Conservation (phyloP, 495 filamentous ascomycete species). For the Hyaloscypha variabilis region DNA sequence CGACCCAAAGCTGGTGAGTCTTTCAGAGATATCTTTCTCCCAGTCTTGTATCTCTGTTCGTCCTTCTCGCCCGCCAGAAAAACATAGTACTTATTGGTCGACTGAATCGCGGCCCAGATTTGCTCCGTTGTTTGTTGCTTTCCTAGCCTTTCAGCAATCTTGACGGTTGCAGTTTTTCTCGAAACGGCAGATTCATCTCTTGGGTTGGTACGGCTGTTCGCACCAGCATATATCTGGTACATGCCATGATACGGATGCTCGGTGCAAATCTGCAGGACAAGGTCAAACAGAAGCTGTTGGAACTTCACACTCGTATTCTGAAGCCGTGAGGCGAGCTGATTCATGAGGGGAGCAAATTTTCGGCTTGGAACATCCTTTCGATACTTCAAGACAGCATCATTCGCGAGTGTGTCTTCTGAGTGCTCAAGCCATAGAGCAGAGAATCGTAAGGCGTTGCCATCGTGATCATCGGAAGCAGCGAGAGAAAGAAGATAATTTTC, state of each 20-base stretch:
- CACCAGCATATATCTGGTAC: slow-evolving; percentile 89
- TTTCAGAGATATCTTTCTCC: slow-evolving; percentile 62
- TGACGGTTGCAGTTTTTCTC: slow-evolving; percentile 70
- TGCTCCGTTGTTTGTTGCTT: slow-evolving; percentile 43
- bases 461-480: slow-evolving; percentile 79
- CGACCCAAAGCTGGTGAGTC: slow-evolving; percentile 56
- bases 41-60: slow-evolving; percentile 60
- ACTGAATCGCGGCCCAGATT: slow-evolving; percentile 69
- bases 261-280: slow-evolving; percentile 79
- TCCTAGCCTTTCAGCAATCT: slow-evolving; percentile 60
- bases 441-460: slow-evolving; percentile 91
- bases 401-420: slow-evolving; percentile 69
- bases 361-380: slow-evolving; percentile 76
- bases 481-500: slow-evolving; percentile 92
- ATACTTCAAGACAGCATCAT: slow-evolving; percentile 71
- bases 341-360: slow-evolving; percentile 94
- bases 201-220: slow-evolving; percentile 61
- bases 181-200: slow-evolving; percentile 74
- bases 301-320: slow-evolving; percentile 69
- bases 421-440: slow-evolving; percentile 93
- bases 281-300: slow-evolving; percentile 68
- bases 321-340: slow-evolving; percentile 90
- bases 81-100: slow-evolving; percentile 74
- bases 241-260: slow-evolving; percentile 97
- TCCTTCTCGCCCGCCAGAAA: slow-evolving; percentile 69